Evolutionary conservation across 257 asterid genomes (phyloP).

Genomic region (Hygrophila difformis): DNA sequence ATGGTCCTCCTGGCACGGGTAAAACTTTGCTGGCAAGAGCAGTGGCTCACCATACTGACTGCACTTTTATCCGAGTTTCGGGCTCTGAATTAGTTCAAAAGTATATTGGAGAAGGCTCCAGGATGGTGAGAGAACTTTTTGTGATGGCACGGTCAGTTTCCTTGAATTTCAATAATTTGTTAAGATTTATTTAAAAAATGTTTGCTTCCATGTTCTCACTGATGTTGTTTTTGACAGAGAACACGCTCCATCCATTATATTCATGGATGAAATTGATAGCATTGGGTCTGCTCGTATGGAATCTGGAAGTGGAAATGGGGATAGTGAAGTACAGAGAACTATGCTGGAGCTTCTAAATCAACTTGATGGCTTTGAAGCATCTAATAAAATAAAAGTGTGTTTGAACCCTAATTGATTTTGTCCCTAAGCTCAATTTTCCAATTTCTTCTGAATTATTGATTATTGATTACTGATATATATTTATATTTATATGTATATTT

Average conservation of each 20-base stretch:
- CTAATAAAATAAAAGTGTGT: conserved; percentile 72
- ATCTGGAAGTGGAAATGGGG: conserved; percentile 88
- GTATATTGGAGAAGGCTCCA: conserved; percentile 53
- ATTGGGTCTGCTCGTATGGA: conserved; percentile 88
- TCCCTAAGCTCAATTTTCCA: too few relatives aligned
- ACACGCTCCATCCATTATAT: conserved; percentile 88
- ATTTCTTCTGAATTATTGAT: too few relatives aligned
- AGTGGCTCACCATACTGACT: conserved; percentile 51
- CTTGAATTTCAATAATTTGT: background rate
- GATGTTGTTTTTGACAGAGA: conserved; percentile 33
- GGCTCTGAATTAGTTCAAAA: conserved; percentile 50
- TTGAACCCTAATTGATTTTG: background rate
- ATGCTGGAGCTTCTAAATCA: conserved; percentile 92
- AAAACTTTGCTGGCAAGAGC: conserved; percentile 58
- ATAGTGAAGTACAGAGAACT: conserved; percentile 83
- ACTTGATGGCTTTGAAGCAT: conserved; percentile 91
- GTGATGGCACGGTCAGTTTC: conserved; percentile 79
- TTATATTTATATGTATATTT: too few relatives aligned
- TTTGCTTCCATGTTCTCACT: background rate
- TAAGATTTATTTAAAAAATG: too few relatives aligned
- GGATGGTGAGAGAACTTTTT: conserved; percentile 90
- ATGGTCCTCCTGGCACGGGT: conserved; percentile 59
- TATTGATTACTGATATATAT: too few relatives aligned
- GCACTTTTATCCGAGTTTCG: conserved; percentile 46
- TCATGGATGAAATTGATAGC: conserved; percentile 89